Evolutionary conservation across 768 basidiomycete species (phyloP), one percentile per base, ranked within the genome.

Genomic region (Phlebiopsis flavidoalba): DNA sequence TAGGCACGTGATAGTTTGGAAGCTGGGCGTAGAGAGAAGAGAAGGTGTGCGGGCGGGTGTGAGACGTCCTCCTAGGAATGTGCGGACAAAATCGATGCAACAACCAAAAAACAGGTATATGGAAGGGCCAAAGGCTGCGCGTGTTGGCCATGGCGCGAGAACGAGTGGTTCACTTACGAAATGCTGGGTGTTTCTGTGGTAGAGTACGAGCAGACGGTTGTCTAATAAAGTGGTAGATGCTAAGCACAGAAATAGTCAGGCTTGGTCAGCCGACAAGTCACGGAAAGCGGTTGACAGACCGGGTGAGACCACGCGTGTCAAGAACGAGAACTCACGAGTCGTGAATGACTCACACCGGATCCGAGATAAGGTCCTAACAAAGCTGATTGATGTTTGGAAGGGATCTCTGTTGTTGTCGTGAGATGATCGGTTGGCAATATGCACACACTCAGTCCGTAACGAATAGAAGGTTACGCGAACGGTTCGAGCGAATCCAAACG

Each of bases 101-200:
- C n/a, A n/a, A n/a, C n/a, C n/a, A n/a, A n/a, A n/a, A n/a, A n/a
- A n/a, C n/a, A n/a, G n/a, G n/a, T n/a, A n/a, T n/a, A n/a, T 15
- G 87, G 87, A n/a, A 88, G 80, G 58, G 87, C 80, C 8, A 75
- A 75, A 2, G n/a, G 82, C 79, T 35, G 88, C 84, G 33, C 77
- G n/a, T 72, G 71, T 86, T 89, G 46, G 83, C n/a, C 74, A 60
- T 71, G 66, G 59, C 68, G 67, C 46, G 67, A 66, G 66, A 64
- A 66, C 46, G 62, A 64, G 66, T 57, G 61, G 47, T 65, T 61
- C 63, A 71, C n/a, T 64, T 31, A 31, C 26, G 52, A 47, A n/a
- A 45, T 45, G 14, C 37, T n/a, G 53, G 57, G 37, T 63, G 64
- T 43, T n/a, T 60, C 63, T 22, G 66, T 53, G 46, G 62, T 60